Base-by-base conservation (phyloP, 768 basidiomycete genomes). In the Piloderma croceum region DNA sequence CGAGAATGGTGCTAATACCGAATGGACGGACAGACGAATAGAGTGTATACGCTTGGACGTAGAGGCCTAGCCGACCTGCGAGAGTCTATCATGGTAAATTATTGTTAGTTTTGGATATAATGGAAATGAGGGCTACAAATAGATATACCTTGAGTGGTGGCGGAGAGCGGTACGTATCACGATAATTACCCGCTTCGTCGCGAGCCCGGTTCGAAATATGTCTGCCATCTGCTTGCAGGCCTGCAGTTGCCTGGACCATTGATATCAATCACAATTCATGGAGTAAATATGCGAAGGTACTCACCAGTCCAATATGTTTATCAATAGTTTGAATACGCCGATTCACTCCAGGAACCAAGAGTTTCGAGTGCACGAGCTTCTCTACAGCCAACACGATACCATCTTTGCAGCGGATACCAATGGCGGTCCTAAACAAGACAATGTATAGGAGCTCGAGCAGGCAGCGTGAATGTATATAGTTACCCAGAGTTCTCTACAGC, bases 401-500 rank as follows among this genome's bases (percentile, higher is more conserved):
- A 59, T 94, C 91, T 64, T 90, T 93, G 53, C 90, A 88, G 59
- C 89, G 80, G 32, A 99, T 71, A 24, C 93, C 96, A 51, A 99
- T 93, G n/a, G 85, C 91, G 42, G 96, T 97, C 33, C 93, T 97
- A 50, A 29, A 5, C 31, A 23, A 5, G 19, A 31, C 20, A 31
- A 15, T 20, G n/a, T n/a, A n/a, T n/a, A n/a, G n/a, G n/a, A n/a
- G n/a, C n/a, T n/a, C n/a, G n/a, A n/a, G n/a, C n/a, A n/a, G n/a
- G n/a, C n/a, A n/a, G n/a, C n/a, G n/a, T n/a, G n/a, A 24, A 19
- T 6, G 7, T 33, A 15, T 29, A 27, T 2, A 54, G 75, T 46
- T 61, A 92, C 88, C 96, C 96, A 29, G 94, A 90, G 67, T 96
- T 94, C 68, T 99, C 96, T 46, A 98, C 96, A 10, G 96, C 94